phyloP scores from a whole-genome alignment of 768 basidiomycete genomes.

The Omphalotus guepiniiformis region DNA sequence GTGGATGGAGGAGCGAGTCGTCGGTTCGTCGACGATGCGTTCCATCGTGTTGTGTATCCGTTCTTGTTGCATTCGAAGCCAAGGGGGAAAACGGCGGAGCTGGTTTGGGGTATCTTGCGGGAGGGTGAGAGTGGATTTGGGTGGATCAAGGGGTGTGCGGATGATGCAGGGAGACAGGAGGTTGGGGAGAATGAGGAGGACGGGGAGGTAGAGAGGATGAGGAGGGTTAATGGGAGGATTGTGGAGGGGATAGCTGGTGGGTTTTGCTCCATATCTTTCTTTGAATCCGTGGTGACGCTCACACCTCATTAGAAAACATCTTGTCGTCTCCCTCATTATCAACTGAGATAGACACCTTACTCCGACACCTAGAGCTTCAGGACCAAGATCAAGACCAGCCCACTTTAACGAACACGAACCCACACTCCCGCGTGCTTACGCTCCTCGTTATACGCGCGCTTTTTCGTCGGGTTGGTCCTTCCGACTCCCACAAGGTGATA shows the following conservation, averaged over 20 bases:
- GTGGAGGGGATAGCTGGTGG: slow-evolving; percentile 66
- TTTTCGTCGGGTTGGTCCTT: no score
- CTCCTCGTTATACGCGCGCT: background rate
- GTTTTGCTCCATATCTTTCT: slow-evolving; percentile 30
- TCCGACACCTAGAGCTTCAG: no score
- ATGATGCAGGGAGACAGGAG: no score
- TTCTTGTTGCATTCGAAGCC: slow-evolving; percentile 72
- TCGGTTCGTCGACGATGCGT: slow-evolving; percentile 27
- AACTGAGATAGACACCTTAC: no score
- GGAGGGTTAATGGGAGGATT: slow-evolving; percentile 47
- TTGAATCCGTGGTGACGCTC: background rate
- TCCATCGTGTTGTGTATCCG: slow-evolving; percentile 62
- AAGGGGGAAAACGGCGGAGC: slow-evolving; percentile 56
- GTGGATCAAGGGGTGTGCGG: slow-evolving; percentile 54
- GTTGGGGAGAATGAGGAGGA: slow-evolving; percentile 27
- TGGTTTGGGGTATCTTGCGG: slow-evolving; percentile 71
- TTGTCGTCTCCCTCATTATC: background rate
- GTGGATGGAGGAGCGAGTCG: slow-evolving; percentile 14
- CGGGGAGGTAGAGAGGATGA: slow-evolving; percentile 40
- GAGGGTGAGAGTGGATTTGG: slow-evolving; percentile 31
- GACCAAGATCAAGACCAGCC: no score
- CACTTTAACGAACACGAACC: background rate
- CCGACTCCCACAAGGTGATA: no score
- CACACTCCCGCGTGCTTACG: background rate
- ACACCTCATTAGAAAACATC: background rate